Percentiles rank a stretch among this genome's conserved stretches.
These are phyloP conservation scores for Talaromyces amestolkiae DNA, from an alignment of 2,329 filamentous ascomycete species.

Conservation along the genomic window DNA sequence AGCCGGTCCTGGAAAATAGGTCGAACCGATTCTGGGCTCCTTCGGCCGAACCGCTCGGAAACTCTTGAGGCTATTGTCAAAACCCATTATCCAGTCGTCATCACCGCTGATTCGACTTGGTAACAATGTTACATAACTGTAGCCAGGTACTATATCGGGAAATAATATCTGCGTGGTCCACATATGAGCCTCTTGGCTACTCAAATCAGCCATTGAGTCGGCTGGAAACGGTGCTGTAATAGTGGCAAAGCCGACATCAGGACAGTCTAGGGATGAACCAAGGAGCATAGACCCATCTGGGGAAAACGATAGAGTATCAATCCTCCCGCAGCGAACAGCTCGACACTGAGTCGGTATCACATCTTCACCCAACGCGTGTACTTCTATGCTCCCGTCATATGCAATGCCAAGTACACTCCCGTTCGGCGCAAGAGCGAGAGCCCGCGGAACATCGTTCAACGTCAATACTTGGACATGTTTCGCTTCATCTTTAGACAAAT, in stretches of 20 bases:
- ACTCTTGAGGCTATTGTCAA: constrained; percentile 72
- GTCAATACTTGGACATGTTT: constrained; percentile 71
- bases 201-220: constrained; percentile 50
- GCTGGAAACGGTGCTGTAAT: constrained; percentile 78
- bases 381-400: constrained; percentile 85
- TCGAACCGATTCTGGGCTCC: constrained; percentile 71
- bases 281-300: constrained; percentile 74
- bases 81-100: constrained; percentile 73
- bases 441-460: constrained; percentile 73
- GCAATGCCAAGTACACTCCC: constrained; percentile 80
- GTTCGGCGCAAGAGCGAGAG: constrained; percentile 77
- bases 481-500: constrained; percentile 63
- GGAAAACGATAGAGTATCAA: constrained; percentile 73
- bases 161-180: constrained; percentile 87
- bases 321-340: constrained; percentile 73
- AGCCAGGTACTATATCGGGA: constrained; percentile 74
- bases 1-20: constrained; percentile 71
- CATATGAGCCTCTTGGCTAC: constrained; percentile 66
- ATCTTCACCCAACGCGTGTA: constrained; percentile 68
- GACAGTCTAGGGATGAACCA: constrained; percentile 67
- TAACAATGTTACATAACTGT: constrained; percentile 72
- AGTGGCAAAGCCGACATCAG: constrained; percentile 68
- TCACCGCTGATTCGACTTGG: constrained; percentile 53
- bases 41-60: constrained; percentile 75
- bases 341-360: constrained; percentile 66